Conservation (phyloP, 352 stramenopile species). For the Blastocystis sp. region DNA sequence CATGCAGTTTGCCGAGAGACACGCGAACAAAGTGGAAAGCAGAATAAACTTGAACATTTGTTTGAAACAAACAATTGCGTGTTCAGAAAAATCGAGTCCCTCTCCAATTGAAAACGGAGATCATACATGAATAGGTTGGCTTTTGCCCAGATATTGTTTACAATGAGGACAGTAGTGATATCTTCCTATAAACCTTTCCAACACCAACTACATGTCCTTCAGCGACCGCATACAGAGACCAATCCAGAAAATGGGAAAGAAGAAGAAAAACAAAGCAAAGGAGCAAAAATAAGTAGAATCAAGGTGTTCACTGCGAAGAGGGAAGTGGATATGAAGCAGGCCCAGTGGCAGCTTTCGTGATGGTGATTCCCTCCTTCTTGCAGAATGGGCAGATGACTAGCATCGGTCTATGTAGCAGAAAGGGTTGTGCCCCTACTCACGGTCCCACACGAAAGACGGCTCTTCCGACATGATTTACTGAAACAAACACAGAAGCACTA, state of each 20-base stretch:
- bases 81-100: neutral
- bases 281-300: neutral
- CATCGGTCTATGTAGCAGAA: neutral
- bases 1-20: neutral
- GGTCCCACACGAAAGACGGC: neutral
- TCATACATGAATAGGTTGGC: neutral
- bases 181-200: neutral
- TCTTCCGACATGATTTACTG: neutral
- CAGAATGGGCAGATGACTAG: neutral
- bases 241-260: neutral
- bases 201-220: neutral
- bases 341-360: neutral
- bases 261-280: neutral
- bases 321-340: neutral
- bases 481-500: neutral
- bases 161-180: neutral
- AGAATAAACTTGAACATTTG: neutral
- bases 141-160: neutral
- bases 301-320: neutral
- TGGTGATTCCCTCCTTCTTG: neutral
- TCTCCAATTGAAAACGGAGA: neutral
- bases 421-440: neutral
- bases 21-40: neutral
- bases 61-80: neutral
- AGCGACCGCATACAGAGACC: neutral